Conservation (phyloP, 2,329 filamentous ascomycete species). For the Aureobasidium sp. region DNA sequence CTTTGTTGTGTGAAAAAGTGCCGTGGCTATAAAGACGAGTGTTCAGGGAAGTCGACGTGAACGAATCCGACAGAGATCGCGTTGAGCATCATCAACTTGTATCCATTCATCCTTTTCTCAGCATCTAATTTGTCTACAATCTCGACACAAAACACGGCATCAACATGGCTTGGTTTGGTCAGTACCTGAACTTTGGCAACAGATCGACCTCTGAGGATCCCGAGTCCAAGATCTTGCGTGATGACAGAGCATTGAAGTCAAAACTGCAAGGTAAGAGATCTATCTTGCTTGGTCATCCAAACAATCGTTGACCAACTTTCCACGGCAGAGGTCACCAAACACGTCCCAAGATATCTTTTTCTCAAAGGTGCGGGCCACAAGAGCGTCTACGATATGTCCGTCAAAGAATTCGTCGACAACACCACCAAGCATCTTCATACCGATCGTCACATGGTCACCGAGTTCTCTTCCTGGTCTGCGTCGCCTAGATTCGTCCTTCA, state of each 20-base stretch:
- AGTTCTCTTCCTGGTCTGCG: conserved; percentile 1
- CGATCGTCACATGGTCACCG: background rate
- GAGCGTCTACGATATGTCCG: background rate
- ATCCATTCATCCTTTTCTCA: background rate
- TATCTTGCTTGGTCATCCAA: background rate
- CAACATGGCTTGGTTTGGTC: background rate
- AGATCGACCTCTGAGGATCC: background rate
- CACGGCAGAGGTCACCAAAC: background rate
- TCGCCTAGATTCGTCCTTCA: background rate
- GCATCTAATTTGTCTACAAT: background rate
- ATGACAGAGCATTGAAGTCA: background rate
- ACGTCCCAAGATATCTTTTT: background rate
- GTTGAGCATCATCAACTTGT: background rate
- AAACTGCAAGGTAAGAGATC: background rate
- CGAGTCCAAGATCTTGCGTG: background rate
- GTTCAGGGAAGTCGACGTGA: background rate
- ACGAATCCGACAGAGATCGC: background rate
- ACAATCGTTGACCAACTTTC: background rate
- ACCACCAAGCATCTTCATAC: background rate
- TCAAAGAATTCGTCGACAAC: background rate
- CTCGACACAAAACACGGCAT: background rate
- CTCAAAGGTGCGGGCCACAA: background rate
- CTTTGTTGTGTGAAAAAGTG: background rate
- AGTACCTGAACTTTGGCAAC: background rate
- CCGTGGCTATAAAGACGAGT: background rate